Conservation (phyloP, 345 rosid species). For the Brassica juncea region DNA sequence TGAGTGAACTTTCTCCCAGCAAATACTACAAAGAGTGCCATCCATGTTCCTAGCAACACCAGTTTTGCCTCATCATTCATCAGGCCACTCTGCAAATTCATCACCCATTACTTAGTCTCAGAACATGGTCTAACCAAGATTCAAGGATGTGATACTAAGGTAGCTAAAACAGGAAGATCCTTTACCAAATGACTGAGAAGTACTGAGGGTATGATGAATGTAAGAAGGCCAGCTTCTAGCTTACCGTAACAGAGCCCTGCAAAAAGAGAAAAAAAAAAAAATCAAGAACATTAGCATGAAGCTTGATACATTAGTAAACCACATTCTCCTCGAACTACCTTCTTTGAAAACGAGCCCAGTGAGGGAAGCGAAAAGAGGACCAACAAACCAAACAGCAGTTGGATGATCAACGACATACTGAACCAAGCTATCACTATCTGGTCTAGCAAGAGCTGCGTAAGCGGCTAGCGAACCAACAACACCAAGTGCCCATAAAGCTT, state of each 20-base stretch:
- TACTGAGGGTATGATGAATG: conserved; percentile 78
- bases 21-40: conserved; percentile 75
- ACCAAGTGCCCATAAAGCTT: conserved; percentile 89
- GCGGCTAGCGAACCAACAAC: conserved; percentile 67
- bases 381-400: conserved; percentile 78
- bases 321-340: too few relatives aligned
- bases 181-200: conserved; percentile 93
- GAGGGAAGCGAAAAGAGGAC: conserved; percentile 86
- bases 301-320: too few relatives aligned
- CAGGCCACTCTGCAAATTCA: conserved; percentile 61
- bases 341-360: conserved; percentile 96
- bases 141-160: neutral
- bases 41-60: conserved; percentile 76
- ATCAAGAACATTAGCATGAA: conserved; percentile 6
- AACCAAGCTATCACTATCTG: conserved; percentile 68
- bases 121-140: neutral
- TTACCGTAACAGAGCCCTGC: conserved; percentile 94
- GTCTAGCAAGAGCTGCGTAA: conserved; percentile 62
- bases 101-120: neutral
- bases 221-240: conserved; percentile 89
- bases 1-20: conserved; percentile 95
- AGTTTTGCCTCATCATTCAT: conserved; percentile 76
- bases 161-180: conserved; percentile 5
- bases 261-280: conserved; percentile 17
- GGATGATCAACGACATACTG: conserved; percentile 70